Percentiles rank a stretch among this genome's conserved stretches.
Evolutionary conservation across 805 yeast species (phyloP).

Genomic region (Saccharomycopsis vini): DNA sequence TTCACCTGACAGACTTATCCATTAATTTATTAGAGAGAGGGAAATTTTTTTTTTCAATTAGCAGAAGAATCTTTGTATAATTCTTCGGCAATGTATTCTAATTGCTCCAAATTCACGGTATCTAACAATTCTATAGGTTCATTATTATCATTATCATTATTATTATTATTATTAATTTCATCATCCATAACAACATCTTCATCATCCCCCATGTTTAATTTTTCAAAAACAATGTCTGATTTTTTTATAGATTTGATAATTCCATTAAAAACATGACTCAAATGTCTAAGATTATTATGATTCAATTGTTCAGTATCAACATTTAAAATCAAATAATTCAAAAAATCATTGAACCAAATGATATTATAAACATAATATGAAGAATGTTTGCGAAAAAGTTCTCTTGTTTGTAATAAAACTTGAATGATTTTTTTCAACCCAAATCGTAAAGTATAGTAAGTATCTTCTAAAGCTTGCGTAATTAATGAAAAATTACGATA

Average conservation of each 20-base stretch:
- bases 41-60: too few relatives aligned
- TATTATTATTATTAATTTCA: too few relatives aligned
- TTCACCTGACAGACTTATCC: too few relatives aligned
- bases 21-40: too few relatives aligned
- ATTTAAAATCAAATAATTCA: constrained; percentile 61
- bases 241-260: not conserved
- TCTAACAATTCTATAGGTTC: constrained; percentile 9
- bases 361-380: constrained; percentile 77
- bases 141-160: not conserved
- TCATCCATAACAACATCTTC: constrained; percentile 3
- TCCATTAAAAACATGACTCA: constrained; percentile 4
- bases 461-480: constrained; percentile 65
- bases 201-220: constrained; percentile 11
- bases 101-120: constrained; percentile 4
- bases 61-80: constrained; percentile 14
- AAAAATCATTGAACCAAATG: constrained; percentile 66
- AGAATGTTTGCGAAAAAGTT: constrained; percentile 74
- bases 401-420: constrained; percentile 51
- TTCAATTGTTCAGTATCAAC: constrained; percentile 34
- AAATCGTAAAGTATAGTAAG: constrained; percentile 48
- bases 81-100: constrained; percentile 17
- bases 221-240: constrained; percentile 14
- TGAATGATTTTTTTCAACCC: constrained; percentile 64
- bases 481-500: constrained; percentile 61
- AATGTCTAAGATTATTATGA: not conserved